These are phyloP conservation scores for Sporothrix curviconia DNA, from an alignment of 2,329 filamentous ascomycete genomes.

Conservation along the genomic window DNA sequence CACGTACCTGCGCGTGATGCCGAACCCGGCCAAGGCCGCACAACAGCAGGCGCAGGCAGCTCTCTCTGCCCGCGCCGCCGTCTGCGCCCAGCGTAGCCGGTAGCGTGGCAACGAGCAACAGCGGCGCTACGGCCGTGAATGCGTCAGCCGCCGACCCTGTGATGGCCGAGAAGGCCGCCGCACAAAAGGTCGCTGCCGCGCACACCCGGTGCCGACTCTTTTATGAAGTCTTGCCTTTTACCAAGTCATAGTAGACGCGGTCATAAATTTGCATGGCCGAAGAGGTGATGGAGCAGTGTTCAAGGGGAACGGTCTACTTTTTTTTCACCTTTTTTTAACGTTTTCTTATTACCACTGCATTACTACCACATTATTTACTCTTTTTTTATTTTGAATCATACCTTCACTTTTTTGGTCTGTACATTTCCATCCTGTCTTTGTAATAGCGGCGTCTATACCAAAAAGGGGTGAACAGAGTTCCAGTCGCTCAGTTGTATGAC, in stretches of 20 bases:
- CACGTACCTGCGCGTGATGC: conserved; percentile 76
- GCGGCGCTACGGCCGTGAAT: conserved; percentile 36
- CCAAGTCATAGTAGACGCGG: conserved; percentile 32
- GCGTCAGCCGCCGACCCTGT: conserved; percentile 10
- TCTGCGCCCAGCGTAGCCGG: conserved; percentile 34
- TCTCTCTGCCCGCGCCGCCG: conserved; percentile 20
- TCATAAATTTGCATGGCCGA: neutral
- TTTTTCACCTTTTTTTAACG: neutral
- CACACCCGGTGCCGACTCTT: conserved; percentile 45
- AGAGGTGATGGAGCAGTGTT: neutral
- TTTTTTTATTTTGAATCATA: neutral
- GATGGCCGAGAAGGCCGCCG: conserved; percentile 19
- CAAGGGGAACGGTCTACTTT: neutral
- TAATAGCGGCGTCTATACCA: neutral
- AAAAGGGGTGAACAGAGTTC: too few species aligned
- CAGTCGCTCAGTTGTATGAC: too few species aligned
- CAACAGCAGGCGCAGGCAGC: conserved; percentile 6
- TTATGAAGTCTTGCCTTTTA: conserved; percentile 55
- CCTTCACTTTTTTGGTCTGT: neutral
- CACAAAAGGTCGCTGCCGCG: conserved; percentile 13
- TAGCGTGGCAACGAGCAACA: conserved; percentile 43
- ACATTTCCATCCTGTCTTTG: neutral
- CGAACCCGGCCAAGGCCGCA: conserved; percentile 35
- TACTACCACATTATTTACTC: neutral
- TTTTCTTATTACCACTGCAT: conserved; percentile 1